Evolutionary conservation across 495 filamentous ascomycete species (phyloP), one percentile per base, ranked within the genome.

Genomic region (Chaetomium tenue): DNA sequence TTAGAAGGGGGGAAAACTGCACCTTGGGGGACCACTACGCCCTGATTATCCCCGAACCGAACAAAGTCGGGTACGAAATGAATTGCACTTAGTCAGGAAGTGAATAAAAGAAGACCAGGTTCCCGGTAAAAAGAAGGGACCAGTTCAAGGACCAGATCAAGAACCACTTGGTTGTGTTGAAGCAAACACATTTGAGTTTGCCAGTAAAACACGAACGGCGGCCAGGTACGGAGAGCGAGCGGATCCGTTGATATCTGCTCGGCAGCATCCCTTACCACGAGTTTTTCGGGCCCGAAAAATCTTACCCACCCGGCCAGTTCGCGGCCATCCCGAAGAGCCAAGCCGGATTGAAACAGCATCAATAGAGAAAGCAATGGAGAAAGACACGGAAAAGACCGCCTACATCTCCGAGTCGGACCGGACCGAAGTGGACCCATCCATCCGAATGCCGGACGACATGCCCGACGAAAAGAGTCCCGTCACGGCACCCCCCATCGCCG

Each of bases 311-410:
- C 20, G 12, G 40, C 40, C 15, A n/a, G 8, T 13, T 18, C 13
- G 12, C 20, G 23, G 26, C 11, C n/a, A 16, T 33, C 23, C 26
- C n/a, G 33, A 39, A 26, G 7, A 6, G 50, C 28, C 39, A 65
- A 37, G 62, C 40, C 37, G 23, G 1, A 33, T 33, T 4, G 8
- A 25, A 48, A 20, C 53, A 15, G 9, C 54, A 25, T 20, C 40
- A 8, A 69, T 66, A 64, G 67, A 66, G 46, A 64, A 63, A 50
- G 26, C 40, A 8, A 69, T 66, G 67, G 67, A 66, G 46, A 64
- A 63, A 50, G 61, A 64, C 60, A 16, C 57, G 8, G 60, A 61
- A 68, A 64, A 65, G 23, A 11, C 12, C 23, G 4, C 57, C 37
- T 40, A 47, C 46, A 51, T 23, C 5, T 69, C 63, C 61, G 63